A percentile compares a stretch with the other conserved stretches of the same genome.
These are phyloP conservation scores for Wallacemonas collosoma DNA, from an alignment of 208 protist genomes.

Conservation along the genomic window DNA sequence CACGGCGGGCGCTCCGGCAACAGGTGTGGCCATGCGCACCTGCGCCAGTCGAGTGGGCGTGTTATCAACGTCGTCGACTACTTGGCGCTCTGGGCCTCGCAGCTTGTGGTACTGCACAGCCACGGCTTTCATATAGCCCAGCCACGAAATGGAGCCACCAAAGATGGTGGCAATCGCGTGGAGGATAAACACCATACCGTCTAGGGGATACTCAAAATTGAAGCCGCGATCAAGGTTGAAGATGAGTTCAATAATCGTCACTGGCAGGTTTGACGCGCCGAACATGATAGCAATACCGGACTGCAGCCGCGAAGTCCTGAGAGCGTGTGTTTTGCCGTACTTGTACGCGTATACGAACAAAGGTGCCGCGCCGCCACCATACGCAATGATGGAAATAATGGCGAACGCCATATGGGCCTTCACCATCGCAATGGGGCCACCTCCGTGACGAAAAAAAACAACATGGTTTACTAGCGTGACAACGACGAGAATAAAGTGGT, in stretches of 20 bases:
- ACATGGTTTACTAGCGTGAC: constrained; percentile 60
- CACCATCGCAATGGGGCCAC: constrained; percentile 6
- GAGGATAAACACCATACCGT: constrained; percentile 60
- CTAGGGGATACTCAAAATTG: constrained; percentile 31
- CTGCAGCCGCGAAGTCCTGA: constrained; percentile 35
- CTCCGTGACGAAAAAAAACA: constrained; percentile 32
- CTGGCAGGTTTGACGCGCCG: constrained; percentile 56
- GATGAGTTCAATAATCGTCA: constrained; percentile 54
- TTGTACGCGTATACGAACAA: constrained; percentile 86
- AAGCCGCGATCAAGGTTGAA: constrained; percentile 30
- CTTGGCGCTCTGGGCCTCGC: constrained; percentile 65
- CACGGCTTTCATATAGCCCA: constrained; percentile 64
- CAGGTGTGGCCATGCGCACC: constrained; percentile 21
- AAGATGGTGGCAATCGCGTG: constrained; percentile 40
- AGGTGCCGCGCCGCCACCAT: constrained; percentile 42
- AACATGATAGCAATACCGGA: constrained; percentile 67
- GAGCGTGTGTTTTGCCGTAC: constrained; percentile 52
- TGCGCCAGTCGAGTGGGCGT: constrained; percentile 26
- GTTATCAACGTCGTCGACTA: constrained; percentile 38
- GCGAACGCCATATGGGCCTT: constrained; percentile 58
- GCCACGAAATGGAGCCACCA: constrained; percentile 54
- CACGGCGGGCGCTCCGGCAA: constrained; percentile 27
- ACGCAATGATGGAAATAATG: constrained; percentile 54
- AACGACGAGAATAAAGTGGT: constrained; percentile 57
- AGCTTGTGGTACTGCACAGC: constrained; percentile 44